phyloP scores from a whole-genome alignment of 805 yeast species.

The Metschnikowia kunwiensis region DNA sequence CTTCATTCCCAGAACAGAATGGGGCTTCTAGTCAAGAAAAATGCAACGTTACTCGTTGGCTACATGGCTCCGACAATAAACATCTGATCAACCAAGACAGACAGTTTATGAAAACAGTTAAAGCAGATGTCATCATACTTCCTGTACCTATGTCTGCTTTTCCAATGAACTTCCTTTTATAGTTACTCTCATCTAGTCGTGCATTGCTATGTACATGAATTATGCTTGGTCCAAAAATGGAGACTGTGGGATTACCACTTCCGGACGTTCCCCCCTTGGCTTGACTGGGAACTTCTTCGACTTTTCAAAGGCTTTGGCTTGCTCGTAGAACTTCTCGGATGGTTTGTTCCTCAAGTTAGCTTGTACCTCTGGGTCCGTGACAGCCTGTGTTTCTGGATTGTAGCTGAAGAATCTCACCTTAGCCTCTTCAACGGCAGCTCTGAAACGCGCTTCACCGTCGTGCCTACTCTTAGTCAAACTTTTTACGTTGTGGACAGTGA shows the following conservation, averaged over 20 bases:
- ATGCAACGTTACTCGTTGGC: no score
- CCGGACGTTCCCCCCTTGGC: constrained; percentile 24
- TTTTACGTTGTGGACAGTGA: constrained; percentile 54
- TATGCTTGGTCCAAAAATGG: constrained; percentile 25
- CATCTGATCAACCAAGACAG: no score
- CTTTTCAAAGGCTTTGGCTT: constrained; percentile 21
- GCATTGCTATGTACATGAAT: constrained; percentile 18
- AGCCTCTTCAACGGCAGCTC: constrained; percentile 56
- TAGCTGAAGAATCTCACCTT: constrained; percentile 36
- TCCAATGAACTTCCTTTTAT: no score
- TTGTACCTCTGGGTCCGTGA: constrained; percentile 23
- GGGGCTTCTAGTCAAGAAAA: no score
- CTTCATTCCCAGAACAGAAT: no score
- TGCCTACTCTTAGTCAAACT: constrained; percentile 45
- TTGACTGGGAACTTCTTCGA: constrained; percentile 36
- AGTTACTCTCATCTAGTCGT: no score
- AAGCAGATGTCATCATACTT: no score
- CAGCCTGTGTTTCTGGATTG: constrained; percentile 28
- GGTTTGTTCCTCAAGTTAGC: constrained; percentile 35
- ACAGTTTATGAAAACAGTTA: no score
- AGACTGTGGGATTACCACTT: constrained; percentile 27
- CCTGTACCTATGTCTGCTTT: no score
- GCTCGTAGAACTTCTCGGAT: constrained; percentile 22
- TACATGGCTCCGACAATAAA: no score
- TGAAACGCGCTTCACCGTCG: constrained; percentile 54